Conservation (phyloP, 306 rosid genomes). For the Malus sieversii region DNA sequence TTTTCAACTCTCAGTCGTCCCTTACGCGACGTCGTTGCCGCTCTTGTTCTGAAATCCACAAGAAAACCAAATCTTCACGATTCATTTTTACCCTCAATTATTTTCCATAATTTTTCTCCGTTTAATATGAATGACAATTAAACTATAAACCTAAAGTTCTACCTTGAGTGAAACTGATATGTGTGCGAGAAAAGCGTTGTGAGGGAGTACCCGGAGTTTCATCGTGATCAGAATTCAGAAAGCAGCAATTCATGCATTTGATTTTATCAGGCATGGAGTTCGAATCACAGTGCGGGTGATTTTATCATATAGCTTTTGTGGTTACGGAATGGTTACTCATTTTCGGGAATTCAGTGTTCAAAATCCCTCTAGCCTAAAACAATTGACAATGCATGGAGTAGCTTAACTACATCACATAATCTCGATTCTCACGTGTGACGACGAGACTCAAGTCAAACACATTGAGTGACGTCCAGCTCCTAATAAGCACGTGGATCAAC, state of each 20-base stretch:
- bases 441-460: no score
- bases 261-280: background rate
- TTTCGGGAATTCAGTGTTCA: no score
- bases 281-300: background rate
- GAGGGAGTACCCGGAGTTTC: background rate
- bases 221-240: background rate
- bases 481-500: no score
- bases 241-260: background rate
- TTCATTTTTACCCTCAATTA: background rate
- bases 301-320: background rate
- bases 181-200: background rate
- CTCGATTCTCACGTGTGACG: no score
- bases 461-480: no score
- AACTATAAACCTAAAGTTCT: background rate
- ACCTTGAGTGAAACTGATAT: background rate
- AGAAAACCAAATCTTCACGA: background rate
- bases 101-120: background rate
- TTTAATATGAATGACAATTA: background rate
- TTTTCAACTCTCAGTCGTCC: conserved; percentile 63
- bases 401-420: no score
- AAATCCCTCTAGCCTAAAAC: no score
- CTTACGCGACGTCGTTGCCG: conserved; percentile 68
- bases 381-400: no score
- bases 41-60: conserved; percentile 22
- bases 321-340: no score